Evolutionary conservation across 768 basidiomycete species (phyloP), one percentile per base, ranked within the genome.

Genomic region (Rubroboletus pulcherrimus): DNA sequence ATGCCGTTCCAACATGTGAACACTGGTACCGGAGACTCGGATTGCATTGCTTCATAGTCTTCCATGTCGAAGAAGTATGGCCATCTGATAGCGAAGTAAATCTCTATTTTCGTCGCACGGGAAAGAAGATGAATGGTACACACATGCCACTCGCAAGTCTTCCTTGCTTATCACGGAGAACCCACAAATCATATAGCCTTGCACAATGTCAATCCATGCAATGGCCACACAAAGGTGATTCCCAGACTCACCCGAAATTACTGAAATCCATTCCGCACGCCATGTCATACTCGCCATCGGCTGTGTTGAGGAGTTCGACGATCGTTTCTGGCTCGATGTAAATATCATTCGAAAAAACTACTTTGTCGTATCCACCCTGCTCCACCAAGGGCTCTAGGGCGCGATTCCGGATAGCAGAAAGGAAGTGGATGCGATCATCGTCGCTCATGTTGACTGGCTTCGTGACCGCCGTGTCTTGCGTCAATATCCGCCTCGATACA

Each of bases 1-100:
- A 78, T 75, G 33, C 78, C 78, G 48, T 78, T 78, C 77, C 77
- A 78, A 63, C 77, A 78, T 0, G 74, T 56, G 53, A 77, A 75
- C 7, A 77, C 77, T 10, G 78, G 76, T 2, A 70, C 77, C 11
- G 78, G 75, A 14, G 72, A 69, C 35, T 74, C 77, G 11, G 50
- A 58, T 48, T 69, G 63, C 61, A 78, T 69, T 4, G 73, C 72
- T 40, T 66, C 60, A 56, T 69, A 66, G 48, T 63, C 73, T 10
- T 68, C 71, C 7, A 67, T 59, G 42, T 78, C 75, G 39, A 77
- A 67, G 56, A 78, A 73, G 55, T 75, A 78, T 0, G 77, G 77
- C 77, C 78, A 66, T 55, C 65, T 66, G 34, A 26, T 11, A 6
- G 19, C 0, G 1, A 8, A 7, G 5, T 51, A 0, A 45, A 9